phyloP scores from a whole-genome alignment of 805 yeast species.

The Teunomyces cretensis region DNA sequence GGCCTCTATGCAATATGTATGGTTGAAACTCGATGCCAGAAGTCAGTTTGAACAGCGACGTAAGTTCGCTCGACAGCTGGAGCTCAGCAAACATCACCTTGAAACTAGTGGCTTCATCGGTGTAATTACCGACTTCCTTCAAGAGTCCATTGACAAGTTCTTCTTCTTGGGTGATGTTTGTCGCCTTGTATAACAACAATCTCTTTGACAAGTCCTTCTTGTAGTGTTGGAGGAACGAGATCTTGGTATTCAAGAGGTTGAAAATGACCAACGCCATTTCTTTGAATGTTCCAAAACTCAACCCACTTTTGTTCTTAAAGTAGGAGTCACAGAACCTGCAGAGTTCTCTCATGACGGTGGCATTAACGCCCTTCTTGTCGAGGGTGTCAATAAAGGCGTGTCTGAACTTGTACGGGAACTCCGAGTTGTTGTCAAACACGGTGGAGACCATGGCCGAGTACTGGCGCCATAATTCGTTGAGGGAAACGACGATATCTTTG shows the following conservation, averaged over 20 bases:
- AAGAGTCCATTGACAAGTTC: slow-evolving; percentile 23
- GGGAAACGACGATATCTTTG: not conserved
- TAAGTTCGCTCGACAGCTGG: slow-evolving; percentile 14
- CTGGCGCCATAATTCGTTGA: not conserved
- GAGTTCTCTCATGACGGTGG: slow-evolving; percentile 19
- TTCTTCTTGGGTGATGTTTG: slow-evolving; percentile 19
- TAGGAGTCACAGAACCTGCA: slow-evolving; percentile 32
- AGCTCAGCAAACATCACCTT: slow-evolving; percentile 37
- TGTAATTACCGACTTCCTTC: slow-evolving; percentile 29
- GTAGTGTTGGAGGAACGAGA: slow-evolving; percentile 29
- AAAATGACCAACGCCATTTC: slow-evolving; percentile 25
- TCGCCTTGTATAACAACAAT: slow-evolving; percentile 25
- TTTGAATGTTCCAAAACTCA: slow-evolving; percentile 16
- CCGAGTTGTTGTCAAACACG: slow-evolving; percentile 15
- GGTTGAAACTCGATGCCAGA: slow-evolving; percentile 26
- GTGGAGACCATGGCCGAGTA: slow-evolving; percentile 6
- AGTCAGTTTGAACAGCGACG: not conserved
- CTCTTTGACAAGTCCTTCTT: slow-evolving; percentile 38
- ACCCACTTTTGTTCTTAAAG: slow-evolving; percentile 15
- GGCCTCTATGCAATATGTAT: slow-evolving; percentile 31
- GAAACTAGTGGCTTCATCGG: slow-evolving; percentile 27
- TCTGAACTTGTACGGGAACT: slow-evolving; percentile 27
- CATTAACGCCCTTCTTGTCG: slow-evolving; percentile 13
- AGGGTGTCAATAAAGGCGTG: slow-evolving; percentile 23
- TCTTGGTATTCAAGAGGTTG: slow-evolving; percentile 33